Conservation (phyloP, 1,284 basidiomycete genomes). For the Phylloporus gajari region DNA sequence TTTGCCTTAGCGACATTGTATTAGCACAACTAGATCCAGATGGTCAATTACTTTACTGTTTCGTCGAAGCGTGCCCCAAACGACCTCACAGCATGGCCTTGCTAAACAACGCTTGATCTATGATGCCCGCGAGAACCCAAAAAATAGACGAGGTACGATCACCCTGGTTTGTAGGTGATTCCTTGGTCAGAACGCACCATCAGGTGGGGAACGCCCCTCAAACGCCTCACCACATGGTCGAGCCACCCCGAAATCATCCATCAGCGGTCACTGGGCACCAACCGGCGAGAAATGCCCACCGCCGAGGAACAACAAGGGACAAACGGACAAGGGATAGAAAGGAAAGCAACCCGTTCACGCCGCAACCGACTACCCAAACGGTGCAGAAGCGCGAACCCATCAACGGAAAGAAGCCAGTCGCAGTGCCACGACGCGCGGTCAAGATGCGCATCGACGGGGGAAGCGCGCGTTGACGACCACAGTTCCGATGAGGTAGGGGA, state of each 20-base stretch:
- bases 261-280: not conserved
- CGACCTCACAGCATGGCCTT: no score
- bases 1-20: not conserved
- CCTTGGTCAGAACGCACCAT: not conserved
- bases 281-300: not conserved
- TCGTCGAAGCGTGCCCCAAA: not conserved
- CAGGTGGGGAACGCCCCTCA: not conserved
- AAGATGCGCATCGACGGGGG: not conserved
- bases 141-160: not conserved
- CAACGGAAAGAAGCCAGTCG: not conserved
- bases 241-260: not conserved
- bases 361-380: not conserved
- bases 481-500: not conserved
- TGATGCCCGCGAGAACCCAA: not conserved
- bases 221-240: slow-evolving; percentile 2
- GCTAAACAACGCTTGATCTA: no score
- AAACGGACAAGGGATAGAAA: not conserved
- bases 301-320: not conserved
- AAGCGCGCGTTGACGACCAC: not conserved
- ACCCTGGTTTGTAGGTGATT: not conserved
- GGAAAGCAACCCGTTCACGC: not conserved
- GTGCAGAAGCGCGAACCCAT: not conserved
- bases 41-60: not conserved
- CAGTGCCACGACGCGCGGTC: not conserved
- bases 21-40: not conserved